phyloP scores from a whole-genome alignment of 192 early-diverging fungal species.

The Obelidium mucronatum region DNA sequence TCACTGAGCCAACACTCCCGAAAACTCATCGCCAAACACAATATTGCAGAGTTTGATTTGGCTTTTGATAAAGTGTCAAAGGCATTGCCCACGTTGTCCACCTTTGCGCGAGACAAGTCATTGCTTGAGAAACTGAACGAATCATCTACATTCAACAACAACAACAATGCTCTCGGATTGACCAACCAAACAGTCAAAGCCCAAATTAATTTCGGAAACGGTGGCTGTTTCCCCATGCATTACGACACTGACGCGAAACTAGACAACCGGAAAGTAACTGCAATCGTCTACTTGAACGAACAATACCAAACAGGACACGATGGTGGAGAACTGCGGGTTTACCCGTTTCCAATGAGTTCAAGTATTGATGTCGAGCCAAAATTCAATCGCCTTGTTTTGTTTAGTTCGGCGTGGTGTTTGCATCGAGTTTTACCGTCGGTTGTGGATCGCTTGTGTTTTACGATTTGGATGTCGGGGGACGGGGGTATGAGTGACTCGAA shows the following conservation, averaged over 20 bases:
- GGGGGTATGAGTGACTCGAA: background rate
- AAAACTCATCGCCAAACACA: background rate
- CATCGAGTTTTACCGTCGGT: conserved; percentile 19
- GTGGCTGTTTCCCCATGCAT: conserved; percentile 7
- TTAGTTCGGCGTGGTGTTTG: background rate
- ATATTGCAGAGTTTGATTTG: conserved; percentile 24
- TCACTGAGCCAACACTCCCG: background rate
- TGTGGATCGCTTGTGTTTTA: conserved; percentile 16
- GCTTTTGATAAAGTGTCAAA: background rate
- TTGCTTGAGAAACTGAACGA: background rate
- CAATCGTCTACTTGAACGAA: conserved; percentile 15
- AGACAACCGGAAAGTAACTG: conserved; percentile 3
- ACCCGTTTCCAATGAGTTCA: conserved; percentile 1
- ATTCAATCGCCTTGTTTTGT: conserved; percentile 10
- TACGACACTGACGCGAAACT: background rate
- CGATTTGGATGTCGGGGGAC: conserved; percentile 16
- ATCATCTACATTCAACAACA: background rate
- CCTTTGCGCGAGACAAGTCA: background rate
- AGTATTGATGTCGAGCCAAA: background rate
- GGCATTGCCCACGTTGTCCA: background rate
- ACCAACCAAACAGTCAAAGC: conserved; percentile 16
- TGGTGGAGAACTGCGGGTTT: conserved; percentile 4
- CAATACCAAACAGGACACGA: background rate
- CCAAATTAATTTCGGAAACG: conserved; percentile 21
- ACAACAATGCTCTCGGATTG: background rate